Evolutionary conservation across 2,329 filamentous ascomycete genomes (phyloP).

Genomic region (Alternaria atra): DNA sequence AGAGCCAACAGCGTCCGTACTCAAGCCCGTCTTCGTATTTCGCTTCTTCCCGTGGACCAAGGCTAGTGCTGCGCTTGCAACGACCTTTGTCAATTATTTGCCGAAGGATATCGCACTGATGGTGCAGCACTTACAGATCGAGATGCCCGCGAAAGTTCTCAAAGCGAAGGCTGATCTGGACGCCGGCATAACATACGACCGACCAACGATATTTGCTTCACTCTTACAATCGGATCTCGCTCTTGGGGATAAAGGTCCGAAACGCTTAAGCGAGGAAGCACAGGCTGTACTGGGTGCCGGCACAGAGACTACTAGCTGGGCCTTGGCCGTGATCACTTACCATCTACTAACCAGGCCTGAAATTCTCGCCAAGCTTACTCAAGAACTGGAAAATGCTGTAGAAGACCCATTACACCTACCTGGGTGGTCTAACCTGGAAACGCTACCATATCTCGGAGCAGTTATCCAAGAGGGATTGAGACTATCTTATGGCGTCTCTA

Average conservation of each 20-base stretch:
- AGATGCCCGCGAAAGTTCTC: conserved; percentile 32
- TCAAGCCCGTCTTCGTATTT: conserved; percentile 35
- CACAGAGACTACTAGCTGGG: conserved; percentile 47
- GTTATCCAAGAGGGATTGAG: conserved; percentile 45
- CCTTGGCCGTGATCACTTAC: conserved; percentile 38
- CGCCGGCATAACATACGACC: conserved; percentile 34
- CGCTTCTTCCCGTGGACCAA: conserved; percentile 38
- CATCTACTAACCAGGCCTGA: conserved; percentile 38
- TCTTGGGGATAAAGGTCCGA: conserved; percentile 28
- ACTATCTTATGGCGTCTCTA: conserved; percentile 38
- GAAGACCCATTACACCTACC: conserved; percentile 25
- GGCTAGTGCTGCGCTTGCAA: conserved; percentile 27
- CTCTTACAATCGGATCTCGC: conserved; percentile 27
- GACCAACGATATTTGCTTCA: conserved; percentile 35
- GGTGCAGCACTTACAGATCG: conserved; percentile 38
- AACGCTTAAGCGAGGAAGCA: conserved; percentile 45
- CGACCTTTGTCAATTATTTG: conserved; percentile 29
- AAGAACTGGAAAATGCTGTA: conserved; percentile 34
- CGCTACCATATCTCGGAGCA: conserved; percentile 45
- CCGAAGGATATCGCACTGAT: conserved; percentile 30
- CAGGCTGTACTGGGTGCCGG: conserved; percentile 45
- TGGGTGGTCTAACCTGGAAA: conserved; percentile 32
- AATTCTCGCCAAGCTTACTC: conserved; percentile 31
- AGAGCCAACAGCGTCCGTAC: conserved; percentile 27
- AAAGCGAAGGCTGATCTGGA: conserved; percentile 34